Evolutionary conservation across 106 monocot genomes (phyloP).

Genomic region (Acorus calamus): DNA sequence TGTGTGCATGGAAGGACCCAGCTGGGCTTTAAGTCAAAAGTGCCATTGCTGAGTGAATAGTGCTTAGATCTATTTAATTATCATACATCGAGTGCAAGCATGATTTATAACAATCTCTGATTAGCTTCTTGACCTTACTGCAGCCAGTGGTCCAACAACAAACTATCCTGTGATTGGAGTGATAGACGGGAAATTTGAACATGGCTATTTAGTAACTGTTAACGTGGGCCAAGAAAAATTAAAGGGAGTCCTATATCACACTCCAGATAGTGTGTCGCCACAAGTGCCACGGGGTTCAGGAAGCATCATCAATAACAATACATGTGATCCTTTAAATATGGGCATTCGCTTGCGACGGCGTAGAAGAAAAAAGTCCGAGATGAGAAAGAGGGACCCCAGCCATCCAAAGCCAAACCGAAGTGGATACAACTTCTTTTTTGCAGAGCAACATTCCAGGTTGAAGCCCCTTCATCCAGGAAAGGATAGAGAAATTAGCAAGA

Average conservation of each 20-base stretch:
- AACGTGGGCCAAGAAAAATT: constrained; percentile 36
- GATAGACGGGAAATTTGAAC: constrained; percentile 89
- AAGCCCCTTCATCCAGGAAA: constrained; percentile 69
- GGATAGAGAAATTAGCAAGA: constrained; percentile 79
- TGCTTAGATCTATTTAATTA: no score
- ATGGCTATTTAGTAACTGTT: constrained; percentile 81
- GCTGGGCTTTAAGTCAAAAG: no score
- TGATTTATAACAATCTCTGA: no score
- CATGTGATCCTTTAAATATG: neutral
- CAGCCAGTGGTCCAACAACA: constrained; percentile 4
- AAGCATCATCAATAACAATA: constrained; percentile 1
- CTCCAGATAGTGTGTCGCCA: constrained; percentile 21
- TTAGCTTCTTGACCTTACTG: neutral
- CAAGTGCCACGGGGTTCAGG: constrained; percentile 1
- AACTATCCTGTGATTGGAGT: constrained; percentile 41
- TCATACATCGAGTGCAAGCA: no score
- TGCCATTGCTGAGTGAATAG: no score
- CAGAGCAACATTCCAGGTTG: constrained; percentile 78
- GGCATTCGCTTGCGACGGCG: constrained; percentile 30
- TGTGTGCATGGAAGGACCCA: no score
- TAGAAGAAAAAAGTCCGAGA: constrained; percentile 31
- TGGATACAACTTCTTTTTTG: constrained; percentile 98
- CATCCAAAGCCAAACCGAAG: constrained; percentile 92
- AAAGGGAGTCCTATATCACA: constrained; percentile 62
- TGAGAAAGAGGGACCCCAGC: constrained; percentile 60